Conservation (phyloP, 2,329 filamentous ascomycete genomes). For the Paecilomyces dactylethromorphus region DNA sequence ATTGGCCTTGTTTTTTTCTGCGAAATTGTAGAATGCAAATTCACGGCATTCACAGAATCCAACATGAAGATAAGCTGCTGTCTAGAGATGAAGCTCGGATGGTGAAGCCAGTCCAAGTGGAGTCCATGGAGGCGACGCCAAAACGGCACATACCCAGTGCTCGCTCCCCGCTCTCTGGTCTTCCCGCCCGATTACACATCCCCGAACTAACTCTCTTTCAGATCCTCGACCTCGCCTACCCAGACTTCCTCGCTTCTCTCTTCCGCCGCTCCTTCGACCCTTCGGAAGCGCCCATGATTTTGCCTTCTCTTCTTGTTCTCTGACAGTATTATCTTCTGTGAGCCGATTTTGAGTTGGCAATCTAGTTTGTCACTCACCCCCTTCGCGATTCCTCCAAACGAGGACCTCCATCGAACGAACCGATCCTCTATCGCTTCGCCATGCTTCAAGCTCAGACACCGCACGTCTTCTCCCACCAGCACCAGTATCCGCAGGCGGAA, state of each 20-base stretch:
- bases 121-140: not conserved
- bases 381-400: conserved; percentile 3
- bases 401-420: conserved; percentile 5
- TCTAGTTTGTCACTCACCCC: not conserved
- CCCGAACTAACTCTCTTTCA: conserved; percentile 7
- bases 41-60: not conserved
- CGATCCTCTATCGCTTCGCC: conserved; percentile 24
- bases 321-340: not conserved
- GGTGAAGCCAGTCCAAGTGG: not conserved
- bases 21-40: not conserved
- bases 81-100: not conserved
- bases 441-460: conserved; percentile 48
- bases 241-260: conserved; percentile 20
- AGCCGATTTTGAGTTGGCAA: not conserved
- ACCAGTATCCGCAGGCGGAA: conserved; percentile 45
- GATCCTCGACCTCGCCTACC: conserved; percentile 29
- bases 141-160: not conserved
- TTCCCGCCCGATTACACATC: conserved; percentile 4
- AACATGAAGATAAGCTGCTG: not conserved
- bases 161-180: conserved; percentile 1
- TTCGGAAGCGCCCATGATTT: not conserved
- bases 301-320: not conserved
- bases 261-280: conserved; percentile 17
- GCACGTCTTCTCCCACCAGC: conserved; percentile 57
- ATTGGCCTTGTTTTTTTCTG: not conserved